Percentiles rank a stretch among this genome's conserved stretches.
Conservation (phyloP, 208 protist species). For the Leishmania aethiopica region DNA sequence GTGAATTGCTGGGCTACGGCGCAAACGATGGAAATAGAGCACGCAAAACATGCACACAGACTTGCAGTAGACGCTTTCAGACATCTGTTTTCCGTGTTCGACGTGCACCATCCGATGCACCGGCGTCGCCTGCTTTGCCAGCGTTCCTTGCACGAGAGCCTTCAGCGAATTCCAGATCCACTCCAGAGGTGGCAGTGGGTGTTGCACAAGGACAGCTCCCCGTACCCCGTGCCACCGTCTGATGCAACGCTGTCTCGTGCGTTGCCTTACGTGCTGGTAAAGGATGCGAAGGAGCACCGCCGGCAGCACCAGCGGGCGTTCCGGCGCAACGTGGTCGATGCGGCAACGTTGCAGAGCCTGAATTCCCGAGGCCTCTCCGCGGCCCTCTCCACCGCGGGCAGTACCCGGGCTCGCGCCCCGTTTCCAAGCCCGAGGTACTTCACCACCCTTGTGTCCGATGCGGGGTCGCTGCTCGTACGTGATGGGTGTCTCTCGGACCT, state of each 20-base stretch:
- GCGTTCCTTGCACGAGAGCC: background rate
- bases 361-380: background rate
- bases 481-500: conserved; percentile 42
- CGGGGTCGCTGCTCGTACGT: conserved; percentile 1
- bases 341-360: conserved; percentile 8
- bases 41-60: background rate
- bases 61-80: background rate
- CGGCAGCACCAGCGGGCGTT: conserved; percentile 4
- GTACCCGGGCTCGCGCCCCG: background rate
- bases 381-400: background rate
- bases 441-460: conserved; percentile 10
- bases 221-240: background rate
- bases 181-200: conserved; percentile 1
- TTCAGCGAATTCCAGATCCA: background rate
- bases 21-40: background rate
- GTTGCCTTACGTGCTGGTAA: conserved; percentile 17
- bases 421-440: conserved; percentile 10
- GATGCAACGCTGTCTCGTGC: background rate
- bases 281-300: background rate
- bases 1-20: background rate
- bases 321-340: conserved; percentile 20
- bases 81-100: background rate
- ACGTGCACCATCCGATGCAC: background rate
- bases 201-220: background rate
- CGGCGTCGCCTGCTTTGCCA: background rate